Base-by-base conservation (phyloP, 192 early-diverging fungal genomes). In the Entomortierella chlamydospora region DNA sequence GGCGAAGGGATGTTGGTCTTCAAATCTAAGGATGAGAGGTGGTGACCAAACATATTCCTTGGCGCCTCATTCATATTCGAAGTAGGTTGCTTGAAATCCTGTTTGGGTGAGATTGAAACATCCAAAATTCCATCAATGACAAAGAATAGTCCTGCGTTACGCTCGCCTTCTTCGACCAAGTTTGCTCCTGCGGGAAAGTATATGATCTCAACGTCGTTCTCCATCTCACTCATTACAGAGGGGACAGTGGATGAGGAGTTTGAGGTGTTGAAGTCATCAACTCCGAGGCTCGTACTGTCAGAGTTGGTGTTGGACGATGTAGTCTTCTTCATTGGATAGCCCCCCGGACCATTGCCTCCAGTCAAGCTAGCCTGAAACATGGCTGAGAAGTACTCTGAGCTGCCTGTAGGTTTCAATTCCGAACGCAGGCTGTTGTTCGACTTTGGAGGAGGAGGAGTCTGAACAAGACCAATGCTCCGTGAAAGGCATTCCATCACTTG, bases 61-160 rank as follows among this genome's bases (percentile, higher is more conserved):
- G 70, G 57, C 30, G 57, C 23, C 51, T 51, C 65, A 37, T 30
- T 56, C 15, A 52, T 18, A 18, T 22, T 25, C 23, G 42, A 26
- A 22, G 29, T 63, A 12, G 61, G 70, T 31, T 60, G 39, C 41
- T 70, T 66, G 29, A 63, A 37, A 25, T 82, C 76, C 50, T 71
- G 60, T 23, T 64, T 68, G 18, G 81, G 78, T 8, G 74, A 66
- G 52, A 92, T 90, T 8, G 86, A 88, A 3, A 89, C 93, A 33
- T 95, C 92, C 23, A 99, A 70, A 17, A 90, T 80, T 25, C 98
- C 98, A 74, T 98, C 95, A 73, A 99, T 90, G 5, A 98, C 91
- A 77, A 98, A 94, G 69, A 92, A 98, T 29, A 99, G 69, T 4
- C 98, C 98, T 15, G 87, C 83, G 26, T 88, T 88, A 11, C 93